Base-by-base conservation (phyloP, 345 rosid genomes). In the Trapa bicornis region DNA sequence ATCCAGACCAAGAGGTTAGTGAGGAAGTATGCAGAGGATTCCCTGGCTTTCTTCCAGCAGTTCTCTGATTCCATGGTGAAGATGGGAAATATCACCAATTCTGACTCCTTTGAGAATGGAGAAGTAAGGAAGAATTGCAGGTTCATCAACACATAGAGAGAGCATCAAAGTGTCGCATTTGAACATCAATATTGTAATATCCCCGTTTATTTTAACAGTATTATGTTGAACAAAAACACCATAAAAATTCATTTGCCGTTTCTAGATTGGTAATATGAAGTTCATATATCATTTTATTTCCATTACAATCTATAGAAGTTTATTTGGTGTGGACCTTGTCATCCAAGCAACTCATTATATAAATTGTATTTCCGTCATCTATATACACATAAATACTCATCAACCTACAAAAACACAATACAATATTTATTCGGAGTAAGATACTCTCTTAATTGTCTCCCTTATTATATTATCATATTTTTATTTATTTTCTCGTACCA, bases 21-120 rank as follows among this genome's bases (percentile, higher is more conserved):
- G 69, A 62, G 67, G 37, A 81, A 80, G 65, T 90, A 85, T 42
- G 96, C 97, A 10, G 81, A 77, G 33, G 80, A 93, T 47, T 35
- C 85, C 0, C 8, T 72, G 39, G 92, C 87, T 61, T 93, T 93
- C 81, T 90, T 93, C 75, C 76, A 87, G 72, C 94, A 88, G 58
- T 93, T 88, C 75, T 74, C 98, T 0, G 82, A 81, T 60, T 88
- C 97, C 11, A 93, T 93, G 94, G 96, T 93, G 66, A 88, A 81
- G 77, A 66, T 90, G 90, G 98, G 97, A 29, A 90, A 93, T 43
- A 87, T 90, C 72, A 84, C 80, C 14, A 90, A 88, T 47, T 57
- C 74, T 0, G 87, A 85, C 43, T 83, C 86, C 78, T 80, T 85
- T 29, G 79, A 64, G 47, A 70, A 70, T 63, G 98, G 98, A 7